These are phyloP conservation scores for Microglena sp. DNA, from an alignment of 139 green algal species.

Conservation along the genomic window DNA sequence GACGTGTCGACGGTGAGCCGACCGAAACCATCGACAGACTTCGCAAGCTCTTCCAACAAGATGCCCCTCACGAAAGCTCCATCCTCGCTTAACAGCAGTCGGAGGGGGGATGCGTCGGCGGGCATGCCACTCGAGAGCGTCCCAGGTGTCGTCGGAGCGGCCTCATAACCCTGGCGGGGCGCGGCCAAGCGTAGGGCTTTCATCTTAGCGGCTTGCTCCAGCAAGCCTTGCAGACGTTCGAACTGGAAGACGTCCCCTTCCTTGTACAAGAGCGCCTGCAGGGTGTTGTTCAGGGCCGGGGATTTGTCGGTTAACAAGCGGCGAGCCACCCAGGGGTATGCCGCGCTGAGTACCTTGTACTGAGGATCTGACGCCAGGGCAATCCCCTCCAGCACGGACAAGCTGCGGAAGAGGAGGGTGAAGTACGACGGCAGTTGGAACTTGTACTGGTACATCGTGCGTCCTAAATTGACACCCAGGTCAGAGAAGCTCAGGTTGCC, in stretches of 20 bases:
- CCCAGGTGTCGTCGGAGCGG: too few species aligned
- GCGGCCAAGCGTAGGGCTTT: too few species aligned
- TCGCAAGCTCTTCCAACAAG: conserved; percentile 74
- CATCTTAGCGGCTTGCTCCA: conserved; percentile 28
- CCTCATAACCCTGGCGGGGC: too few species aligned
- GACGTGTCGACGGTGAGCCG: too few species aligned
- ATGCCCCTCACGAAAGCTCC: conserved; percentile 67
- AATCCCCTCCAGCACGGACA: conserved; percentile 86
- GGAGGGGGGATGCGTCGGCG: conserved; percentile 48
- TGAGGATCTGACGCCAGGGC: conserved; percentile 68
- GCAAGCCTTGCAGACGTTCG: conserved; percentile 62
- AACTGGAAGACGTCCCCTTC: conserved; percentile 73
- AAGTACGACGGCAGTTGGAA: conserved; percentile 85
- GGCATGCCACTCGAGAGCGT: too few species aligned
- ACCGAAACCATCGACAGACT: too few species aligned
- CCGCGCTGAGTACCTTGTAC: conserved; percentile 83
- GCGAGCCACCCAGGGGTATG: conserved; percentile 78
- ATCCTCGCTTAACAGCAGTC: conserved; percentile 63
- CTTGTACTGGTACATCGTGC: conserved; percentile 73
- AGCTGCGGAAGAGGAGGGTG: conserved; percentile 73
- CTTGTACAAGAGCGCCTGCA: conserved; percentile 74
- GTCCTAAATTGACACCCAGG: conserved; percentile 45
- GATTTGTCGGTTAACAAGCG: conserved; percentile 66
- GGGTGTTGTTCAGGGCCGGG: conserved; percentile 57
- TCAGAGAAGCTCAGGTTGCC: conserved; percentile 65